Conservation (phyloP, 2,329 filamentous ascomycete species). For the Claviceps digitariae region DNA sequence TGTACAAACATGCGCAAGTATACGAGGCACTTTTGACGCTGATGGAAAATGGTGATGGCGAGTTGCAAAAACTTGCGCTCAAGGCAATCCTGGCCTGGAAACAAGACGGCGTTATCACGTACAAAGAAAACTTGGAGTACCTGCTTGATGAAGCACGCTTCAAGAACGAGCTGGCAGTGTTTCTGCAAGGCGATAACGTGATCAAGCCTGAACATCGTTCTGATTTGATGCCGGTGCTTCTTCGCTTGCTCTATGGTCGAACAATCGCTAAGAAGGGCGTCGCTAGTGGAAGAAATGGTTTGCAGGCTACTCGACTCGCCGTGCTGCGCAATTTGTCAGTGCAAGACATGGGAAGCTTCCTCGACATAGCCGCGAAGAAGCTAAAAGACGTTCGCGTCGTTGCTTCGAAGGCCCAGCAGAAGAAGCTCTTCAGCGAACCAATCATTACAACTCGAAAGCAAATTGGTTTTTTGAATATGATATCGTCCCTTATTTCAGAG, state of each 20-base stretch:
- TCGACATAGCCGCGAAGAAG: conserved; percentile 66
- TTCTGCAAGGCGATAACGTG: conserved; percentile 62
- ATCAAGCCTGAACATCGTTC: conserved; percentile 61
- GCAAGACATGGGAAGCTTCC: conserved; percentile 64
- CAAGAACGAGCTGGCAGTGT: conserved; percentile 82
- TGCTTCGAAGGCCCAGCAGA: conserved; percentile 31
- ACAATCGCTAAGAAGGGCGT: conserved; percentile 71
- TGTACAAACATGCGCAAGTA: conserved; percentile 67
- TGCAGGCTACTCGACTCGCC: conserved; percentile 69
- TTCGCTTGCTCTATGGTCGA: conserved; percentile 79
- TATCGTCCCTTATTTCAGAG: conserved; percentile 73
- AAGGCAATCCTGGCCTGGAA: conserved; percentile 88
- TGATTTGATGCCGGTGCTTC: conserved; percentile 70
- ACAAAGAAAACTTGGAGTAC: conserved; percentile 75
- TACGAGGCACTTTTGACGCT: conserved; percentile 61
- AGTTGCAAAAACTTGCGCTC: conserved; percentile 74
- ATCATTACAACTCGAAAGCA: conserved; percentile 62
- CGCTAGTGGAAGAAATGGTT: conserved; percentile 63
- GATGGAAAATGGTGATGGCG: conserved; percentile 75
- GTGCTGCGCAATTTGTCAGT: conserved; percentile 66
- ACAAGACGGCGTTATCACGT: conserved; percentile 56
- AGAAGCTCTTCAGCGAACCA: conserved; percentile 42
- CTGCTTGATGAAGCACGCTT: conserved; percentile 84
- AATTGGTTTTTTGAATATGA: conserved; percentile 83
- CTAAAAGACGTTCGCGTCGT: conserved; percentile 49